These are phyloP conservation scores for Taxillus chinensis DNA, from an alignment of 164 flowering plant genomes.

Conservation along the genomic window DNA sequence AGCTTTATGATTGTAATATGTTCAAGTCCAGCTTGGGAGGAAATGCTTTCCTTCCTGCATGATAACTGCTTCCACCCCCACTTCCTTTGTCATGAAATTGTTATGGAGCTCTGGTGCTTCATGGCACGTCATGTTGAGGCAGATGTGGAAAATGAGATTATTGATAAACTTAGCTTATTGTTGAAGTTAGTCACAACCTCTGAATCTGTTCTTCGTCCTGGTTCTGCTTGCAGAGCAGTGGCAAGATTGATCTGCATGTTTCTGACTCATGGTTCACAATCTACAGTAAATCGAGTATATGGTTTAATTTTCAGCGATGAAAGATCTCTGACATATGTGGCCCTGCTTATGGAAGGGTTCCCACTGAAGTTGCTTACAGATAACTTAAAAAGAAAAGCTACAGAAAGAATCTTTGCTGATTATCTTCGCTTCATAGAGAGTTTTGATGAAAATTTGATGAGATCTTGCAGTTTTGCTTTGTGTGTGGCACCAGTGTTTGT, in stretches of 20 bases:
- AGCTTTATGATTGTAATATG: constrained; percentile 55
- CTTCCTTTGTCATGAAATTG: constrained; percentile 64
- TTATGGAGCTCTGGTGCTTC: constrained; percentile 80
- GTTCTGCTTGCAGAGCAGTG: constrained; percentile 50
- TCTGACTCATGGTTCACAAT: constrained; percentile 31
- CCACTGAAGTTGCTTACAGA: constrained; percentile 57
- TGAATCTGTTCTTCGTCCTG: constrained; percentile 30
- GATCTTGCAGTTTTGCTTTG: constrained; percentile 17
- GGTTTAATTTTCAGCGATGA: constrained; percentile 23
- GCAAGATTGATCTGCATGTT: constrained; percentile 59
- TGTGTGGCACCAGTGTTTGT: constrained; percentile 49
- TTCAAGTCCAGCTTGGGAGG: constrained; percentile 45
- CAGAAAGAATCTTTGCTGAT: constrained; percentile 30
- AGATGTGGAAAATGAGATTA: constrained; percentile 31
- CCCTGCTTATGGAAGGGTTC: constrained; percentile 78
- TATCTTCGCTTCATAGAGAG: constrained; percentile 46
- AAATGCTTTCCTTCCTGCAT: constrained; percentile 50
- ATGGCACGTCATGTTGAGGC: constrained; percentile 53
- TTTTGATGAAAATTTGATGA: constrained; percentile 21
- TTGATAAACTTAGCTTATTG: constrained; percentile 46
- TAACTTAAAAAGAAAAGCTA: constrained; percentile 33
- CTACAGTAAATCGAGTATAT: constrained; percentile 39
- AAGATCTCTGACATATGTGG: constrained; percentile 26
- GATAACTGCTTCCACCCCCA: constrained; percentile 80
- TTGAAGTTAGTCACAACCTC: constrained; percentile 31